These are phyloP conservation scores for Cyclotella cryptica DNA, from an alignment of 108 stramenopile species.

Conservation along the genomic window DNA sequence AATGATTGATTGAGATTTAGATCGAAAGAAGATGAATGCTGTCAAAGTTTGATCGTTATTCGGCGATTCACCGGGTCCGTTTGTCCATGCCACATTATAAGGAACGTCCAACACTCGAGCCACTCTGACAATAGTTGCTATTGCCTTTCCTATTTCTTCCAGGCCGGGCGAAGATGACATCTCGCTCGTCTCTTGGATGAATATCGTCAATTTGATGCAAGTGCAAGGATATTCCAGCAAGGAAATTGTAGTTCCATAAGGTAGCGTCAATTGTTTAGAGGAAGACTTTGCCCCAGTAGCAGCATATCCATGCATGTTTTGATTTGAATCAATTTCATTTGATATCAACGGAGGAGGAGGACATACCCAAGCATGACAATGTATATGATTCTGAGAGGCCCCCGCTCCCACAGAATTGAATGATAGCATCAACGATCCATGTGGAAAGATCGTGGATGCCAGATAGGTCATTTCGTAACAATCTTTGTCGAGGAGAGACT, in stretches of 20 bases:
- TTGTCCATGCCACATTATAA: conserved; percentile 47
- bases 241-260: conserved; percentile 42
- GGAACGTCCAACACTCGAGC: conserved; percentile 45
- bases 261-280: conserved; percentile 18
- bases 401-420: conserved; percentile 71
- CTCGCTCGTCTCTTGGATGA: conserved; percentile 8
- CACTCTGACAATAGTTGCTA: conserved; percentile 54
- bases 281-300: conserved; percentile 36
- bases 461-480: conserved; percentile 56
- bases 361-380: conserved; percentile 62
- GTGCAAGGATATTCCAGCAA: conserved; percentile 66
- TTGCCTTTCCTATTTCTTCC: conserved; percentile 47
- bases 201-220: conserved; percentile 58
- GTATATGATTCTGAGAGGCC: conserved; percentile 72
- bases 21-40: too few relatives aligned
- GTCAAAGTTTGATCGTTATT: conserved; percentile 49
- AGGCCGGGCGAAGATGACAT: conserved; percentile 5
- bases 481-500: conserved; percentile 47
- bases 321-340: conserved; percentile 9
- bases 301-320: conserved; percentile 32
- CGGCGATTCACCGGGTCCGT: neutral
- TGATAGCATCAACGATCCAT: conserved; percentile 51
- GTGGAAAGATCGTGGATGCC: conserved; percentile 52
- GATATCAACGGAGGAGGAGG: conserved; percentile 48
- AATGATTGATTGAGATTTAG: conserved; percentile 42